A percentile compares a stretch with the other conserved stretches of the same genome.
phyloP scores from a whole-genome alignment of 768 basidiomycete genomes.

The Russula sp. region DNA sequence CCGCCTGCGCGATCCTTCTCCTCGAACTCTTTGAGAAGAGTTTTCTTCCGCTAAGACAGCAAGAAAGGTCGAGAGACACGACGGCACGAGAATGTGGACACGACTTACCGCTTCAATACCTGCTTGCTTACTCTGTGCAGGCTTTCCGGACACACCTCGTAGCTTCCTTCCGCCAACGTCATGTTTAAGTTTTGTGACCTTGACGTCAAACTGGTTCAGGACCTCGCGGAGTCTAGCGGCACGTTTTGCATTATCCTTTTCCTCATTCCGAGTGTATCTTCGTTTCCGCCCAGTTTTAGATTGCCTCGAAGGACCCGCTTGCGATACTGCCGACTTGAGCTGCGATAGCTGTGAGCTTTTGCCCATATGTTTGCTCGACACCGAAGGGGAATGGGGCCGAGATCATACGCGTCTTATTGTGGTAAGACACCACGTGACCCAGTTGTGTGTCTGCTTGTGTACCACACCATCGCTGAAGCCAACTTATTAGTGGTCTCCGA shows the following conservation, averaged over 20 bases:
- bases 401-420: not conserved
- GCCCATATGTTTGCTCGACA: constrained; percentile 38
- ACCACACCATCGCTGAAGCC: no score
- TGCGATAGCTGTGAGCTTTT: constrained; percentile 88
- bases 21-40: constrained; percentile 80
- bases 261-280: constrained; percentile 50
- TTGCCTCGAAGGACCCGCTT: constrained; percentile 67
- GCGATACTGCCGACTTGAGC: constrained; percentile 76
- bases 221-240: constrained; percentile 78
- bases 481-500: not conserved
- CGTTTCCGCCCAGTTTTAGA: constrained; percentile 58
- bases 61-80: not conserved
- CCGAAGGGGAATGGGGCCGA: not conserved
- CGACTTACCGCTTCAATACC: constrained; percentile 60
- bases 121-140: constrained; percentile 82
- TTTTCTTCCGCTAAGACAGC: constrained; percentile 65
- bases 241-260: constrained; percentile 78
- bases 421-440: not conserved
- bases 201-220: constrained; percentile 91
- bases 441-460: no score
- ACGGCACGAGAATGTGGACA: constrained; percentile 37
- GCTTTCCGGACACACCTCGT: constrained; percentile 75
- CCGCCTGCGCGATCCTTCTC: constrained; percentile 78
- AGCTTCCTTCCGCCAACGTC: constrained; percentile 85
- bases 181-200: constrained; percentile 87